A percentile compares a stretch with the other conserved stretches of the same genome.
Conservation (phyloP, 2,329 filamentous ascomycete genomes). For the Penicillium sp. region DNA sequence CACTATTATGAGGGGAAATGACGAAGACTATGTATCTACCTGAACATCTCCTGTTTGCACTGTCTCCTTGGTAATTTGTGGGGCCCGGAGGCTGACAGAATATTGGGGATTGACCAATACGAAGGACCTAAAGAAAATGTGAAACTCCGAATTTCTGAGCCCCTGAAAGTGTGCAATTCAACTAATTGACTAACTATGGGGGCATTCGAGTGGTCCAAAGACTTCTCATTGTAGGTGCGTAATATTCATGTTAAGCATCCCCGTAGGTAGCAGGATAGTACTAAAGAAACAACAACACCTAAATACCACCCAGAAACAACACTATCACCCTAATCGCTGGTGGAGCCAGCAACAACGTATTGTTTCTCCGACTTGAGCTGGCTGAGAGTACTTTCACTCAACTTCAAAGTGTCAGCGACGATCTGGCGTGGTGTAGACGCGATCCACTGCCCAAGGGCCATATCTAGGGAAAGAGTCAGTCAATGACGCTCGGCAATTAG, state of each 20-base stretch:
- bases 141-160: too few species aligned
- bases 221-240: background rate
- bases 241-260: background rate
- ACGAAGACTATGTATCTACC: too few species aligned
- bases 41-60: too few species aligned
- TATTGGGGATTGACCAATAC: too few species aligned
- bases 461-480: conserved; percentile 38
- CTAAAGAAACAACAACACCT: background rate
- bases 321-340: background rate
- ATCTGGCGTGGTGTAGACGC: conserved; percentile 53
- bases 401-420: conserved; percentile 52
- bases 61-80: too few species aligned
- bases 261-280: background rate
- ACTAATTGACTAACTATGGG: too few species aligned
- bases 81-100: too few species aligned
- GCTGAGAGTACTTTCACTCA: conserved; percentile 39
- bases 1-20: too few species aligned
- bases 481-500: background rate
- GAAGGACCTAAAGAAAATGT: too few species aligned
- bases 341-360: conserved; percentile 37
- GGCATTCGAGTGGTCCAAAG: background rate
- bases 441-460: conserved; percentile 47
- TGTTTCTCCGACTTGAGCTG: conserved; percentile 45
- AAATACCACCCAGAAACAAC: background rate
- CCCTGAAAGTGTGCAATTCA: too few species aligned